Evolutionary conservation across 495 filamentous ascomycete genomes (phyloP), one percentile per base, ranked within the genome.

Genomic region (Penicillium turbatum): DNA sequence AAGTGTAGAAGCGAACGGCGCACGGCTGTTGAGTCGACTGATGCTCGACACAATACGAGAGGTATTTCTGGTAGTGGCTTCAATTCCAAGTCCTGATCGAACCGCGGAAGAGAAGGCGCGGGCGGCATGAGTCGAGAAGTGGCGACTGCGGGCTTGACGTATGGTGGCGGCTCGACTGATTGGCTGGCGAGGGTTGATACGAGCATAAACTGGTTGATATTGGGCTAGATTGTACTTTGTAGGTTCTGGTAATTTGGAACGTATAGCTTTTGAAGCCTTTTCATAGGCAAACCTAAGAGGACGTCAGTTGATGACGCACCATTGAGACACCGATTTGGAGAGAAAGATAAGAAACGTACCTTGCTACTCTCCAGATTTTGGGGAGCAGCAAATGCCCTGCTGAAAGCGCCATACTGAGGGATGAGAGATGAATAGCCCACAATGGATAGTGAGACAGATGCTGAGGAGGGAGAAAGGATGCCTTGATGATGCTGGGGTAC

Each of bases 1-100:
- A 6, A 97, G 84, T 21, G 92, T 87, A 1, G 85, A 92, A 2
- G 90, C 89, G 65, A 97, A 98, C 0, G 93, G 92, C 5, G 90
- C 82, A 6, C 82, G 82, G n/a, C 81, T 78, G 11, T 89, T 83
- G 37, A 86, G 72, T 26, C 81, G 76, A n/a, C 73, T 72, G 44
- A 96, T 76, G 42, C 83, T 82, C 3, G 78, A 76, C n/a, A 81
- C 83, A 43, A 86, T 82, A 40, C 76, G 75, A 19, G 88, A 90
- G 40, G 76, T 78, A 36, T 82, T 82, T 59, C 86, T 83, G n/a
- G 79, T 77, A 56, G 82, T 70, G n/a, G 79, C 79, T 52, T 87
- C 83, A 43, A 81, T 74, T 41, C 82, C 82, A 13, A 79, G 48
- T 9, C 76, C 74, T 29, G 69, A 57, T 49, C 72, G 68, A 48